Base-by-base conservation (phyloP, 2,329 filamentous ascomycete genomes). In the Colletotrichum horii region DNA sequence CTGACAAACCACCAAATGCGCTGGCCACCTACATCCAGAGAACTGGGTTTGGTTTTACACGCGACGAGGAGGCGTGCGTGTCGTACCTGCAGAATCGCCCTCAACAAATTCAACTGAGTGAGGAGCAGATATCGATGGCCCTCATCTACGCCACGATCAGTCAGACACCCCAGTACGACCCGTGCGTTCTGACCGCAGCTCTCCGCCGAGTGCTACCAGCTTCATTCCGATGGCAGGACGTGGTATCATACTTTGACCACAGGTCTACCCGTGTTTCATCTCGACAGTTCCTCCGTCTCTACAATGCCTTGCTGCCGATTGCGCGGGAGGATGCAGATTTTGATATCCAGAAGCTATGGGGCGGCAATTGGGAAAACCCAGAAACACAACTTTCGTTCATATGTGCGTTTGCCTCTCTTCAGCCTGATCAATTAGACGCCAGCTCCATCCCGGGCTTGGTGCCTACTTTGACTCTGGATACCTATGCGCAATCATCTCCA, bases 351-450 rank as follows among this genome's bases (percentile, higher is more conserved):
- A 90, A 90, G 52, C 88, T 99, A 26, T 98, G 97, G 96, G 96
- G 96, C 74, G 96, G 96, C 80, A 88, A 91, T 77, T 99, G 97
- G 96, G 92, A 93, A 77, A 92, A 97, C 79, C 91, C 94, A 16
- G 93, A 98, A 77, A 95, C 97, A 0, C 96, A 98, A 78, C 87
- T 99, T 43, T 97, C 96, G n/a, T 98, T 98, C 82, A 91, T 98
- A 70, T 94, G 94, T 77, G 96, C 96, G 22, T 98, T 96, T 82
- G 89, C 96, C 26, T 94, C 94, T 6, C 90, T 96, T 72, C 91
- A 91, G 15, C 90, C 93, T 0, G 91, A 95, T 32, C 91, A 96
- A 80, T 89, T 98, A 30, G 96, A 98, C 82, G 94, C 95, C 4
- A 94, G 93, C 15, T 94, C 94, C 43, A 97, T 98, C 74, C 96